Percentiles rank a stretch among this genome's conserved stretches.
These are phyloP conservation scores for Penicillium goetzii DNA, from an alignment of 495 filamentous ascomycete species.

Conservation along the genomic window DNA sequence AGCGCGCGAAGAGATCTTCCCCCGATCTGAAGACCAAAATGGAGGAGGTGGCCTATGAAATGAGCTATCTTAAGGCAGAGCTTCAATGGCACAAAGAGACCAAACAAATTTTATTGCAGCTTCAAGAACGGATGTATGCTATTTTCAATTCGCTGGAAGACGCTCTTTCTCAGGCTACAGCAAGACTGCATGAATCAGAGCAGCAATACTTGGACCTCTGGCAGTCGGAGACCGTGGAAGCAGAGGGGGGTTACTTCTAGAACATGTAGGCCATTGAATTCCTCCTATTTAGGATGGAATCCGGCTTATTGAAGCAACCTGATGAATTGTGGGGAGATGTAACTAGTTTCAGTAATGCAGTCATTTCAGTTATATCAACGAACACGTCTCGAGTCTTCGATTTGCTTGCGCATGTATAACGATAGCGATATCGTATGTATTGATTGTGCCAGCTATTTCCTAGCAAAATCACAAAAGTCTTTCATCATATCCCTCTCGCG, in stretches of 20 bases:
- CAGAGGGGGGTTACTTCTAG: not conserved
- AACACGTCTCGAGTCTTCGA: not conserved
- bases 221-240: not conserved
- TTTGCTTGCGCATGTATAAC: not conserved
- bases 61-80: slow-evolving; percentile 1
- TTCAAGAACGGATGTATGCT: not conserved
- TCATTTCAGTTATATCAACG: not conserved
- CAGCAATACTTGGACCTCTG: not conserved
- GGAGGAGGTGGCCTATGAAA: not conserved
- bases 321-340: not conserved
- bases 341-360: not conserved
- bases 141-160: not conserved
- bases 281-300: not conserved
- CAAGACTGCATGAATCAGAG: not conserved
- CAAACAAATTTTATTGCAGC: slow-evolving; percentile 2
- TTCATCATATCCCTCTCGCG: not conserved
- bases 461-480: not conserved
- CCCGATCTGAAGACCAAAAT: not conserved
- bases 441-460: not conserved
- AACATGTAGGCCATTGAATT: not conserved
- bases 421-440: not conserved
- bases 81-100: slow-evolving; percentile 8
- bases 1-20: not conserved
- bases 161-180: not conserved
- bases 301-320: not conserved